Evolutionary conservation across 148 eudicot genomes (phyloP), one percentile per base, ranked within the genome.

Genomic region (Silene conica): DNA sequence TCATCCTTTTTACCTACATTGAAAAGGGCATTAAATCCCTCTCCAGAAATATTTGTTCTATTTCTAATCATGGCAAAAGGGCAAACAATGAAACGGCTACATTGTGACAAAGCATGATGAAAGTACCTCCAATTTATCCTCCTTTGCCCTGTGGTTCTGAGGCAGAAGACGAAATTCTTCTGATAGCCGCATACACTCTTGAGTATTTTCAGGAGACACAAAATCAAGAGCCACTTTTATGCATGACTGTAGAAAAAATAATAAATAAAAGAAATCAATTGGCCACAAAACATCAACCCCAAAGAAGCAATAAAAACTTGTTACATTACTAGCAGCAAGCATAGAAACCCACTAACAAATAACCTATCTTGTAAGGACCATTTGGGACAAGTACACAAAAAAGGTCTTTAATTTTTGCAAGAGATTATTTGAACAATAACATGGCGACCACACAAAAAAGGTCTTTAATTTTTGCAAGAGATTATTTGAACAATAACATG

Each of bases 151-250:
- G 67, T 81, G 80, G 60, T 73, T 81, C 6, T 55, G 77, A 18
- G 83, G 83, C 45, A 77, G 70, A 68, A 14, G n/a, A 12, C 80
- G 80, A 62, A 72, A 72, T 28, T 80, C 83, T 4, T 48, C 83
- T 54, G 83, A 54, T 22, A 80, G 60, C 14, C 83, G 70, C 25
- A 80, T 55, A 62, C 83, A 76, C 77, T 80, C 77, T 0, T 54
- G 28, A 61, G 68, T 58, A 68, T 80, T 80, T 31, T 76, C 83
- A 61, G 83, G 83, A 1, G 83, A 80, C 5, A 80, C 83, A 62
- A 80, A 80, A 56, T 76, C 76, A 61, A 80, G 80, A 1, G 80
- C 83, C 20, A 77, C 78, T 43, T 81, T 81, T 63, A 81, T 81
- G 67, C 83, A 81, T 15, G 83, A 81, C 83, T 81, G 78, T 67